Evolutionary conservation across 306 rosid genomes (phyloP).

Genomic region (Cucurbita maxima): DNA sequence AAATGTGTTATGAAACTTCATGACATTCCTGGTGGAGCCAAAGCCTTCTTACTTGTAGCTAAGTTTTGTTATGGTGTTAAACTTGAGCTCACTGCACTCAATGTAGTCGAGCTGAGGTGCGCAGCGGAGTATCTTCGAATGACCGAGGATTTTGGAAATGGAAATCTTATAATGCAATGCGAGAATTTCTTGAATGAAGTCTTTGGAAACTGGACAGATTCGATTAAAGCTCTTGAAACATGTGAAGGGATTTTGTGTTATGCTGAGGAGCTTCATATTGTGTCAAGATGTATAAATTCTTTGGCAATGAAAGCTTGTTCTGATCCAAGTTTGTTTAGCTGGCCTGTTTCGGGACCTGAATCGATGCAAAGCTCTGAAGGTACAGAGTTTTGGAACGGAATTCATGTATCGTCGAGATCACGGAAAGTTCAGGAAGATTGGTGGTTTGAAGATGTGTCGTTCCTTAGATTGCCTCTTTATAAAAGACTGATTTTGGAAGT

Average conservation of each 20-base stretch:
- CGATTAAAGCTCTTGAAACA: constrained; percentile 55
- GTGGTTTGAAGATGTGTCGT: constrained; percentile 75
- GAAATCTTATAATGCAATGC: constrained; percentile 44
- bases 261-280: constrained; percentile 74
- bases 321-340: constrained; percentile 44
- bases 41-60: constrained; percentile 39
- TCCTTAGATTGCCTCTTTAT: constrained; percentile 38
- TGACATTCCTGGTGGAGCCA: constrained; percentile 82
- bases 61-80: constrained; percentile 84
- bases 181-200: constrained; percentile 54
- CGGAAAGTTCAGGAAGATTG: constrained; percentile 48
- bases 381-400: constrained; percentile 57
- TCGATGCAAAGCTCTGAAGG: constrained; percentile 29
- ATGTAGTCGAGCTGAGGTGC: constrained; percentile 53
- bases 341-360: constrained; percentile 33
- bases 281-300: constrained; percentile 63
- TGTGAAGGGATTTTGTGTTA: constrained; percentile 50
- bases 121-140: constrained; percentile 66
- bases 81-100: constrained; percentile 53
- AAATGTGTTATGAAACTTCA: constrained; percentile 44
- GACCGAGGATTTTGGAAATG: constrained; percentile 72
- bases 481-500: constrained; percentile 47
- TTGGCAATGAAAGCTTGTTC: constrained; percentile 55
- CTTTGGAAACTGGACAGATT: constrained; percentile 61
- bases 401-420: constrained; percentile 24